Percentiles rank a stretch among this genome's conserved stretches.
Conservation (phyloP, 768 basidiomycete genomes). For the Trametes gibbosa region DNA sequence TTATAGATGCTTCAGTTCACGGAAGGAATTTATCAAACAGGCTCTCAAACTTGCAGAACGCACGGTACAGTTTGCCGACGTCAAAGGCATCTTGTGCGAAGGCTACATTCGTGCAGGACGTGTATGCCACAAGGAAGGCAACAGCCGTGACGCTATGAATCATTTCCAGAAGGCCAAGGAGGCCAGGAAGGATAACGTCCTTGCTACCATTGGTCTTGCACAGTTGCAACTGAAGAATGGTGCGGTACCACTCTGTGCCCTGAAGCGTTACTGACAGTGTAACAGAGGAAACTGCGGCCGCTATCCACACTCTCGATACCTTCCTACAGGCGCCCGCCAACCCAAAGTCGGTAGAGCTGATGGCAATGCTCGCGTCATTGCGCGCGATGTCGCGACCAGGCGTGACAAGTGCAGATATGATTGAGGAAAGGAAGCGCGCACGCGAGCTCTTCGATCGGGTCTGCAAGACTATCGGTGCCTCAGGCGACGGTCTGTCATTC, state of each 20-base stretch:
- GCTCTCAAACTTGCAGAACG: constrained; percentile 93
- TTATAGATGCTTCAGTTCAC: neutral
- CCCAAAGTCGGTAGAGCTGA: constrained; percentile 76
- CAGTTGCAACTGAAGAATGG: constrained; percentile 85
- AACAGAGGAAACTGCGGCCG: constrained; percentile 77
- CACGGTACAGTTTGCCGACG: constrained; percentile 92
- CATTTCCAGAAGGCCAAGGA: constrained; percentile 68
- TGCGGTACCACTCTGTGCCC: constrained; percentile 31
- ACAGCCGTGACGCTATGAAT: constrained; percentile 58
- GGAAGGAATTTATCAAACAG: constrained; percentile 33
- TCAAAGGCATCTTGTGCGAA: constrained; percentile 78
- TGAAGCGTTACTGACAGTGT: neutral
- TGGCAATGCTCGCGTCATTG: constrained; percentile 85
- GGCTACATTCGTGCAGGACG: constrained; percentile 83
- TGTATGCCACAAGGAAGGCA: constrained; percentile 72
- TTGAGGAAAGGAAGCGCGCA: constrained; percentile 69
- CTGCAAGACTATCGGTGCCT: constrained; percentile 54
- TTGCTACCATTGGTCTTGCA: constrained; percentile 82
- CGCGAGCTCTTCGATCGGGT: constrained; percentile 82
- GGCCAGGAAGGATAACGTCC: constrained; percentile 68
- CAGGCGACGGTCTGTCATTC: constrained; percentile 49
- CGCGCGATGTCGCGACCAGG: constrained; percentile 81
- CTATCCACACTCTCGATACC: constrained; percentile 81
- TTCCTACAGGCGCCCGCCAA: constrained; percentile 61
- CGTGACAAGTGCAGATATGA: constrained; percentile 68